Base-by-base conservation (phyloP, 2,329 filamentous ascomycete species). In the Sarocladium oryzae region DNA sequence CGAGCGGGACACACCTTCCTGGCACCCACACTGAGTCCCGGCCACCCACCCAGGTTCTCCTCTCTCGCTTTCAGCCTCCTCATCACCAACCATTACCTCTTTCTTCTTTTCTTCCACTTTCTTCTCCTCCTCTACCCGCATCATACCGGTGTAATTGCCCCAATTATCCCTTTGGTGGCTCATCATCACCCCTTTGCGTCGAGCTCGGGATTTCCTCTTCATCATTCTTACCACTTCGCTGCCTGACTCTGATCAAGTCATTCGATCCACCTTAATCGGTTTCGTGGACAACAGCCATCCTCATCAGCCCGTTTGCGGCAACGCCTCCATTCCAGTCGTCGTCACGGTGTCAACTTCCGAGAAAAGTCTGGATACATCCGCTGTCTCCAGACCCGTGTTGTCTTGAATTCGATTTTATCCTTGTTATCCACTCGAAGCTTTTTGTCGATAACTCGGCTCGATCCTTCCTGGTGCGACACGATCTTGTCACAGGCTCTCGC, bases 241-340 rank as follows among this genome's bases (percentile, higher is more conserved):
- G 15, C 6, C n/a, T 48, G 20, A 18, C 3, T 21, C 43, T 26
- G 28, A 16, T 8, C 3, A 10, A 20, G 4, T 9, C 11, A 13
- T 16, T 9, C 4, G 43, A 43, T 26, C 21, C 40, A 23, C 40
- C 21, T n/a, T 26, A 43, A 21, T 43, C 40, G 21, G 4, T 32
- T 32, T 15, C n/a, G 26, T 32, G 43, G 10, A 20, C 15, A 11
- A 23, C 43, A 33, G 16, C 43, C 20, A 21, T 30, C 21, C 26
- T 33, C 16, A 11, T 10, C 43, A 48, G n/a, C 43, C 43, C 43
- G 43, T 48, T 48, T 48, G 26, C 43, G 43, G 43, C 43, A 30
- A 48, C 43, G 28, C n/a, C 28, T 23, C 10, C 43, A 48, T 48
- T 48, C 43, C 43, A 48, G 43, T 48, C 43, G 43, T 48, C 28